Conservation (phyloP, 1,139 yeast species). For the Candida tropicalis region DNA sequence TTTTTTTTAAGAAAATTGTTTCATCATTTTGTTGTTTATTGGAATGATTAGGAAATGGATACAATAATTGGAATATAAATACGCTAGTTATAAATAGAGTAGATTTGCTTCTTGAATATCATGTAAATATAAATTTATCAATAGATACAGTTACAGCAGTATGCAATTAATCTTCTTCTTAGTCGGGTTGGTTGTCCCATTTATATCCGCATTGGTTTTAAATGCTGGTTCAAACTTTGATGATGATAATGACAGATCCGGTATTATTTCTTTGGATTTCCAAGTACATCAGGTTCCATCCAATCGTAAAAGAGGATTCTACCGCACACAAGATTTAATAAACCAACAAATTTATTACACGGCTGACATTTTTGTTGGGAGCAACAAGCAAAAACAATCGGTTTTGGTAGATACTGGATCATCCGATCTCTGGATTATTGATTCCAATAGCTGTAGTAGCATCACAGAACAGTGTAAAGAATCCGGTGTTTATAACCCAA, state of each 20-base stretch:
- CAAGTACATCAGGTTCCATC: constrained; percentile 8
- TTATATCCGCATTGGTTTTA: constrained; percentile 2
- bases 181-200: constrained; percentile 12
- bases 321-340: constrained; percentile 1
- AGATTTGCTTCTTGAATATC: background rate
- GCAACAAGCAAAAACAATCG: constrained; percentile 14
- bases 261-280: constrained; percentile 14
- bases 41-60: background rate
- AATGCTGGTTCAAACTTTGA: too few relatives aligned
- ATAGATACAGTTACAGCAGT: background rate
- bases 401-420: constrained; percentile 29
- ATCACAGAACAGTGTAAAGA: background rate
- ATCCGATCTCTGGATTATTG: constrained; percentile 38
- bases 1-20: too few relatives aligned
- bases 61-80: too few relatives aligned
- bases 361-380: constrained; percentile 11
- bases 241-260: constrained; percentile 10
- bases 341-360: constrained; percentile 12
- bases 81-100: too few relatives aligned
- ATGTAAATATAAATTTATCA: background rate
- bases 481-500: constrained; percentile 12
- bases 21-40: background rate
- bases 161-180: constrained; percentile 5
- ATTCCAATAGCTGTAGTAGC: too few relatives aligned
- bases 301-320: constrained; percentile 25